Base-by-base conservation (phyloP, 2,329 filamentous ascomycete genomes). In the Colletotrichum plurivorum region DNA sequence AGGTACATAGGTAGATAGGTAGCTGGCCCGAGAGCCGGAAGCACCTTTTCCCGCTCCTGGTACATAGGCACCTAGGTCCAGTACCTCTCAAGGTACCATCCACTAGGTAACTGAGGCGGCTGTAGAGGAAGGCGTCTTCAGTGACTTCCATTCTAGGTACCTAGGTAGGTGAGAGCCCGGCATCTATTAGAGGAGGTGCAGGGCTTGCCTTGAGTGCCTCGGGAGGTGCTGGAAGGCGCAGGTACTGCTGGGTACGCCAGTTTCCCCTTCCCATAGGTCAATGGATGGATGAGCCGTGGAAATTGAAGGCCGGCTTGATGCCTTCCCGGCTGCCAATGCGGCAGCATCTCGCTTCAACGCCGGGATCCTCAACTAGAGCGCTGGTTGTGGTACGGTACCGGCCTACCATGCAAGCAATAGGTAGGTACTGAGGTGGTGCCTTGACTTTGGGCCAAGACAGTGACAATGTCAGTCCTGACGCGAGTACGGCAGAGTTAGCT, bases 281-380 rank as follows among this genome's bases (percentile, higher is more conserved):
- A 36, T 36, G 31, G 10, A 61, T 69, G 62, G 62, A 36, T 60
- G 51, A 61, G 62, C 51, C 62, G 56, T 61, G 67, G 67, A 61
- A 67, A 69, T 67, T 69, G 67, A 41, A 41, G 36, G 51, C 25
- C 51, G 43, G 45, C 10, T 43, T 59, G 53, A 56, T 65, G 48
- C 54, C 31, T 59, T 68, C 53, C 53, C 53, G 64, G 46, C 45
- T 54, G 36, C 51, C 25, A 49, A 54, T 45, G 59, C 53, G 54
- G 25, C 49, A 46, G 46, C 20, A 20, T 20, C 18, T 27, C 36
- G 27, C 45, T n/a, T 51, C 12, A 60, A 20, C 1, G 10, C 31
- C 8, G 10, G 31, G 31, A 8, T 36, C 31, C 31, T 10, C 10
- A 36, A 10, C 8, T 36, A 10, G 8, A 36, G 8, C 31, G 31